Evolutionary conservation across 768 basidiomycete genomes (phyloP).

Genomic region (Tulasnella calospora): DNA sequence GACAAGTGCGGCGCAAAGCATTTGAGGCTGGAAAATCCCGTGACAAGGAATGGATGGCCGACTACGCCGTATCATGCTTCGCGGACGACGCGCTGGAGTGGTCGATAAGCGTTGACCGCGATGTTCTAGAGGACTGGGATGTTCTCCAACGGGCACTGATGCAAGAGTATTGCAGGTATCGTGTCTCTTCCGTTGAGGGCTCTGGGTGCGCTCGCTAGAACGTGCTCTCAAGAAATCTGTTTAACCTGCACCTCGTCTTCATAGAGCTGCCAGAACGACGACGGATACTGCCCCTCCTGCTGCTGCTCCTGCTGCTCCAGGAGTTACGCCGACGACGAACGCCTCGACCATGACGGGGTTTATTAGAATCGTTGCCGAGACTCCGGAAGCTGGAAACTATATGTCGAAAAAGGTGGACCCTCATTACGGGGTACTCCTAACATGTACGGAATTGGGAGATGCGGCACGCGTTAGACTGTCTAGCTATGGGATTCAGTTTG

Average conservation of each 20-base stretch:
- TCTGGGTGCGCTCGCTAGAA: neutral
- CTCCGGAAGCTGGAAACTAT: neutral
- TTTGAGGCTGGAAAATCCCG: neutral
- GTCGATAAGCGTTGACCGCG: neutral
- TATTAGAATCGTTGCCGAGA: neutral
- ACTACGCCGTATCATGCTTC: neutral
- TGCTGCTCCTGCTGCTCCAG: neutral
- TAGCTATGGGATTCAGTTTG: neutral
- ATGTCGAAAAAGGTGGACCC: neutral
- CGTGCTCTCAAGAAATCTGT: neutral
- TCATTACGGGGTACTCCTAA: neutral
- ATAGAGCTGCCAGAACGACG: neutral
- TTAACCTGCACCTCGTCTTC: neutral
- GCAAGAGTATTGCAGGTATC: neutral
- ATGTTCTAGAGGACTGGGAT: neutral
- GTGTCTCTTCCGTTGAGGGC: neutral
- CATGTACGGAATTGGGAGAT: neutral
- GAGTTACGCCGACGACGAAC: neutral
- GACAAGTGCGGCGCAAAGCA: neutral
- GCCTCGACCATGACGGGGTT: neutral
- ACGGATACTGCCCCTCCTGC: neutral
- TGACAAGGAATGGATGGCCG: slow-evolving; percentile 16
- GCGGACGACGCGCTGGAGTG: neutral
- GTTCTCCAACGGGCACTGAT: neutral
- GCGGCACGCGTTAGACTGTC: neutral